Conservation (phyloP, 441 rosid genomes). For the Manihot esculenta region DNA sequence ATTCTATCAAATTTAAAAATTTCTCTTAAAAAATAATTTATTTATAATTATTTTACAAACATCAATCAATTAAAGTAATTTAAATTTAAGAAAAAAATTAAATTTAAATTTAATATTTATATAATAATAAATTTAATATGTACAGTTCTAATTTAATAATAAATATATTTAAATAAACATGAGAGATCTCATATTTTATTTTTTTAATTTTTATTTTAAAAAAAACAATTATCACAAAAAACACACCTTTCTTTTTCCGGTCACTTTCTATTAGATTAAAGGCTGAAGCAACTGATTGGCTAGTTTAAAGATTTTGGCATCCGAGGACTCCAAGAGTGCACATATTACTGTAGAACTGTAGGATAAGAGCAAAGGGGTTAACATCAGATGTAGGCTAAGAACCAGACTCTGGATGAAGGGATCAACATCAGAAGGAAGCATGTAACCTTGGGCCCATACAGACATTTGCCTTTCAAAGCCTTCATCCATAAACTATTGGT, state of each 20-base stretch:
- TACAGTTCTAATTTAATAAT: no score
- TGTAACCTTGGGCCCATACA: conserved; percentile 84
- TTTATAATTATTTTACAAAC: no score
- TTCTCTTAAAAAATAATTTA: no score
- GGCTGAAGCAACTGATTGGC: conserved; percentile 66
- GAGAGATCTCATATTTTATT: no score
- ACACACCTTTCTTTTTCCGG: conserved; percentile 27
- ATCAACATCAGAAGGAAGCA: conserved; percentile 21
- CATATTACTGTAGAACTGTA: conserved; percentile 71
- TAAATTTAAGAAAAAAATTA: no score
- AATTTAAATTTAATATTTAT: no score
- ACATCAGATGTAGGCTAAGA: neutral
- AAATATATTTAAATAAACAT: no score
- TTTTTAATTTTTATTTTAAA: no score
- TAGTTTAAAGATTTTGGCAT: conserved; percentile 46
- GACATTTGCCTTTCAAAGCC: conserved; percentile 69
- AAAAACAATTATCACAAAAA: no score
- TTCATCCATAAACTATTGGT: conserved; percentile 65
- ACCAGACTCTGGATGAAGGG: neutral
- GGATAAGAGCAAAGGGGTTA: conserved; percentile 9
- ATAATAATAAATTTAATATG: no score
- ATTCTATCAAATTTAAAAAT: no score
- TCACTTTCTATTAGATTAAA: conserved; percentile 47
- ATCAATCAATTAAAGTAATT: no score
- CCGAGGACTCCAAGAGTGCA: conserved; percentile 67